phyloP scores from a whole-genome alignment of 2,329 filamentous ascomycete genomes.

The Colletotrichum lini region DNA sequence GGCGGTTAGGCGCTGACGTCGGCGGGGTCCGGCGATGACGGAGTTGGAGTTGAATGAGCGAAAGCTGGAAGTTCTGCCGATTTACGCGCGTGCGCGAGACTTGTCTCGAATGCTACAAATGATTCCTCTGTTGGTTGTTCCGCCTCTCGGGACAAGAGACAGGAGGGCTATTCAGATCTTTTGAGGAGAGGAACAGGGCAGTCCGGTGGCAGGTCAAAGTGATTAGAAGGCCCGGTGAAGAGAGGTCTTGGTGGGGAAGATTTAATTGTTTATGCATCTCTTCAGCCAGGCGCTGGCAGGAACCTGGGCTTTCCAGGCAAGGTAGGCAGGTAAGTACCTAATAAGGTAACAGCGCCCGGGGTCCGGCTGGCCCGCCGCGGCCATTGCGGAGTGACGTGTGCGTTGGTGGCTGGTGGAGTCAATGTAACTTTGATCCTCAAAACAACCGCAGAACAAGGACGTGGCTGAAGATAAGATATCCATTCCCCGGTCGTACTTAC shows the following conservation, averaged over 20 bases:
- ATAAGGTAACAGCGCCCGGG: conserved; percentile 38
- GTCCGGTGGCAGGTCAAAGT: conserved; percentile 30
- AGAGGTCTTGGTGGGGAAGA: conserved; percentile 36
- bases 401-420: conserved; percentile 42
- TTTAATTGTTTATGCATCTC: conserved; percentile 42
- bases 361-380: conserved; percentile 30
- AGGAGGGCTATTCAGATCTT: conserved; percentile 13
- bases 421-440: conserved; percentile 25
- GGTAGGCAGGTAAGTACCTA: too few species aligned
- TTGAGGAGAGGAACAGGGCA: conserved; percentile 19
- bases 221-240: conserved; percentile 28
- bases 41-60: conserved; percentile 21
- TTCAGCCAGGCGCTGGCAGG: conserved; percentile 30
- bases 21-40: conserved; percentile 38
- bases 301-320: conserved; percentile 25
- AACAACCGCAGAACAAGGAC: conserved; percentile 12
- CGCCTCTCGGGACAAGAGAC: background rate
- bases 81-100: conserved; percentile 29
- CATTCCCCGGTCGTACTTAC: conserved; percentile 15
- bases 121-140: conserved; percentile 4
- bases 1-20: conserved; percentile 40
- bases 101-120: conserved; percentile 17
- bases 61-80: conserved; percentile 5
- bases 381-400: conserved; percentile 42
- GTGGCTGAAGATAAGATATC: conserved; percentile 38